phyloP scores from a whole-genome alignment of 805 yeast species.

The Ogataea degrootiae region DNA sequence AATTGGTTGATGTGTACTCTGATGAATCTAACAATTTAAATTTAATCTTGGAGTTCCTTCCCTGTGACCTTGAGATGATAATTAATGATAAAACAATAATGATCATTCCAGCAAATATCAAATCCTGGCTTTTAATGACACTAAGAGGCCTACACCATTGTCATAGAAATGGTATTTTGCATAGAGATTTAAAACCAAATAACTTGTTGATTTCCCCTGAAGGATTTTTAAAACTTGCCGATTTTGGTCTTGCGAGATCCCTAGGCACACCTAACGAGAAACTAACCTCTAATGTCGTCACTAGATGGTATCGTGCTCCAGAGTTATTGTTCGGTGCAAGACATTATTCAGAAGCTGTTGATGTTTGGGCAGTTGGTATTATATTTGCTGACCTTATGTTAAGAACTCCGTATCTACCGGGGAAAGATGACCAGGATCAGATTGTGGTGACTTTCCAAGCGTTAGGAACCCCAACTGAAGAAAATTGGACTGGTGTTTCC shows the following conservation, averaged over 20 bases:
- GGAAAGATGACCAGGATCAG: slow-evolving; percentile 85
- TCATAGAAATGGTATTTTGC: slow-evolving; percentile 85
- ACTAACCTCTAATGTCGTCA: slow-evolving; percentile 90
- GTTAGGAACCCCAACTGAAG: slow-evolving; percentile 92
- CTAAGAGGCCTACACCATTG: slow-evolving; percentile 93
- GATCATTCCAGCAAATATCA: slow-evolving; percentile 82
- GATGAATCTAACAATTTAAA: slow-evolving; percentile 60
- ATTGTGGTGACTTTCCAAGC: slow-evolving; percentile 92
- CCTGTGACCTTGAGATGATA: slow-evolving; percentile 85
- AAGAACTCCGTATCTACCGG: slow-evolving; percentile 92
- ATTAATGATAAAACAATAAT: slow-evolving; percentile 74
- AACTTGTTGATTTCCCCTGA: slow-evolving; percentile 81
- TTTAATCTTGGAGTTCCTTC: slow-evolving; percentile 87
- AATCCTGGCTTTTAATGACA: slow-evolving; percentile 93
- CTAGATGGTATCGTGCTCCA: slow-evolving; percentile 98
- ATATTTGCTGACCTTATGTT: slow-evolving; percentile 96
- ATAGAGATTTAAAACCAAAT: slow-evolving; percentile 91
- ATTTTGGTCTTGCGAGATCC: slow-evolving; percentile 92
- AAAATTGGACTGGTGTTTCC: slow-evolving; percentile 86
- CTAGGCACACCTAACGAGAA: slow-evolving; percentile 72
- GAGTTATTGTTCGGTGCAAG: slow-evolving; percentile 85
- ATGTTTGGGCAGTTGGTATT: slow-evolving; percentile 94
- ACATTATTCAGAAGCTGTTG: slow-evolving; percentile 86
- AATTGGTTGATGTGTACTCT: slow-evolving; percentile 81
- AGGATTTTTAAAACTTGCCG: slow-evolving; percentile 90